Conservation (phyloP, 164 flowering plant genomes). For the grape (Vitis vinifera) region DNA sequence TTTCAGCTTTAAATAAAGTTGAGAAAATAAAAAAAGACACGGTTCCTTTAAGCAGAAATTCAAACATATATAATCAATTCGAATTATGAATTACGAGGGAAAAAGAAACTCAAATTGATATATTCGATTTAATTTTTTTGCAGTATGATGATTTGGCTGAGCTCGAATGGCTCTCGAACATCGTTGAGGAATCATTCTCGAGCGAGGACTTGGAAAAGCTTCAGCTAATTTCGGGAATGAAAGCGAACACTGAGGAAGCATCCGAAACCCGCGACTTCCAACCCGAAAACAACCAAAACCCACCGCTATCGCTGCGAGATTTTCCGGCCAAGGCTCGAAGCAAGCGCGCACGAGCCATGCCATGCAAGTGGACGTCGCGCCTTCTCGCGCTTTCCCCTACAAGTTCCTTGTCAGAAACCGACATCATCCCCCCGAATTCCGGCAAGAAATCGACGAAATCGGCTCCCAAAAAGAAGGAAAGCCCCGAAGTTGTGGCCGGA, state of each 20-base stretch:
- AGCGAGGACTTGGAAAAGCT: slow-evolving; percentile 58
- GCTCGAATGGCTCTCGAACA: slow-evolving; percentile 68
- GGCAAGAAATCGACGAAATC: slow-evolving; percentile 29
- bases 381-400: slow-evolving; percentile 38
- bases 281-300: slow-evolving; percentile 17
- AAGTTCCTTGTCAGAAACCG: slow-evolving; percentile 26
- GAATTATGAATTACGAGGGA: background rate
- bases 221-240: slow-evolving; percentile 41
- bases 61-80: background rate
- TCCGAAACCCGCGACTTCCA: slow-evolving; percentile 23
- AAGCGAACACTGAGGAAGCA: slow-evolving; percentile 25
- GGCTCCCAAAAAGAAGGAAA: slow-evolving; percentile 20
- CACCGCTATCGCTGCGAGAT: slow-evolving; percentile 33
- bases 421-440: slow-evolving; percentile 7
- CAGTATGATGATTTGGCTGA: slow-evolving; percentile 67
- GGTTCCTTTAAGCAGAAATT: background rate
- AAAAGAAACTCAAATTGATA: background rate
- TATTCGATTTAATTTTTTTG: background rate
- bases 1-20: too few species aligned
- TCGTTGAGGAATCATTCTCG: slow-evolving; percentile 74
- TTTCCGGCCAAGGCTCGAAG: slow-evolving; percentile 62
- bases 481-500: background rate
- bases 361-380: slow-evolving; percentile 64
- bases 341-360: slow-evolving; percentile 66
- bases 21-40: background rate